Evolutionary conservation across 805 yeast species (phyloP), one percentile per base, ranked within the genome.

Genomic region (Vanderwaltozyma verrucispora): DNA sequence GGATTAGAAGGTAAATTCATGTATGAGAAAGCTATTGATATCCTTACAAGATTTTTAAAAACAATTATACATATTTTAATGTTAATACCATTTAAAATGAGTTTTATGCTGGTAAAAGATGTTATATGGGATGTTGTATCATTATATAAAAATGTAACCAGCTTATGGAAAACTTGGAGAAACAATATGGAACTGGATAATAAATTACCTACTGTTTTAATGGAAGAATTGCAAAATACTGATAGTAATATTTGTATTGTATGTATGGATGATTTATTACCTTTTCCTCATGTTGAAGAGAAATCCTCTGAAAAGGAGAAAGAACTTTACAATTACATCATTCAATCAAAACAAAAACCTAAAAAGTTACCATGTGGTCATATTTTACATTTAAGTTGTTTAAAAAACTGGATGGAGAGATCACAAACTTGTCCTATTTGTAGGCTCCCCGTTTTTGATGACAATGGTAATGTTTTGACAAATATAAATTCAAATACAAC

Each of bases 371-470:
- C 65, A 1, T 92, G 98, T 65, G 82, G 85, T 19, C 98, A 92
- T 59, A 79, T 85, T 33, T 68, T 89, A 40, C 98, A 92, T 56
- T 64, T 81, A 61, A 88, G 92, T 4, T 92, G 98, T 58, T 68
- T 92, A 44, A 82, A 85, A 51, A 80, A 82, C 47, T 92, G 98
- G 98, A 67, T 92, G 48, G 94, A 84, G 53, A 72, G 95, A 46
- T 85, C 95, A 0, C 89, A 80, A 48, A 74, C 75, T n/a, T 92
- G 98, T 63, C 98, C 98, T 2, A 75, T 88, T 37, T 92, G 98
- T 57, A 68, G 95, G 43, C 67, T 79, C 23, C 73, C 76, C 10
- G 94, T 86, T 2, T 69, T 75, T 44, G 64, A 54, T 35, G 55
- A 50, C 25, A 47, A 45, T 15, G 59, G 62, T 7, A 53, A 50